Percentiles rank a stretch among this genome's conserved stretches.
Evolutionary conservation across 345 rosid species (phyloP).

Genomic region (Populus pruinosa): DNA sequence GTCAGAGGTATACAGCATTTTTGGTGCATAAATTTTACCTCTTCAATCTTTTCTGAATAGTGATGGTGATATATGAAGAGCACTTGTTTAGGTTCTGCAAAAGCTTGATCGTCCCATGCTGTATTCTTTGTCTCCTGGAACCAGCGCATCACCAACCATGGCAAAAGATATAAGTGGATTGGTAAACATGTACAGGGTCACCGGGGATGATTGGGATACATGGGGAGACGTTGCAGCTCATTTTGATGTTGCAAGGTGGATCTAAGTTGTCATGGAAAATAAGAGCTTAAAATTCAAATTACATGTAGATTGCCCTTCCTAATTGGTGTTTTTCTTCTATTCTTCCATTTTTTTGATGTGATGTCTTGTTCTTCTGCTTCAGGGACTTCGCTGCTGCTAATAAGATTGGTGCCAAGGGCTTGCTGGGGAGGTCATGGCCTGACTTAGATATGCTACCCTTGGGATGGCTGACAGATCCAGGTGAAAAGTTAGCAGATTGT

Average conservation of each 20-base stretch:
- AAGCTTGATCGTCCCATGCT: conserved; percentile 66
- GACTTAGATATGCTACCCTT: conserved; percentile 91
- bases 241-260: conserved; percentile 75
- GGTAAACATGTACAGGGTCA: conserved; percentile 81
- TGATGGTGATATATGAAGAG: conserved; percentile 9
- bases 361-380: conserved; percentile 20
- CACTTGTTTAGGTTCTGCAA: conserved; percentile 56
- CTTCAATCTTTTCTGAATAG: conserved; percentile 4
- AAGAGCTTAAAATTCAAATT: conserved; percentile 5
- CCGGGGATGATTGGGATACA: conserved; percentile 95
- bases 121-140: conserved; percentile 91
- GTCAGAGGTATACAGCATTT: conserved; percentile 47
- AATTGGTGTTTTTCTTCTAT: conserved; percentile 7
- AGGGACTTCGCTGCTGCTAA: conserved; percentile 64
- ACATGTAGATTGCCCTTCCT: not conserved
- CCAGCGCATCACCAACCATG: conserved; percentile 69
- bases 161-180: conserved; percentile 64
- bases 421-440: conserved; percentile 82
- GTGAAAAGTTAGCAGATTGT: conserved; percentile 27
- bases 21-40: not conserved
- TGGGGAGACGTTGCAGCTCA: conserved; percentile 81
- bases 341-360: not conserved
- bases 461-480: conserved; percentile 89
- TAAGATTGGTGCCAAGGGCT: conserved; percentile 65
- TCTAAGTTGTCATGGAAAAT: conserved; percentile 4